Conservation (phyloP, 176 grass and related monocot species). For the Triticum turgidum region DNA sequence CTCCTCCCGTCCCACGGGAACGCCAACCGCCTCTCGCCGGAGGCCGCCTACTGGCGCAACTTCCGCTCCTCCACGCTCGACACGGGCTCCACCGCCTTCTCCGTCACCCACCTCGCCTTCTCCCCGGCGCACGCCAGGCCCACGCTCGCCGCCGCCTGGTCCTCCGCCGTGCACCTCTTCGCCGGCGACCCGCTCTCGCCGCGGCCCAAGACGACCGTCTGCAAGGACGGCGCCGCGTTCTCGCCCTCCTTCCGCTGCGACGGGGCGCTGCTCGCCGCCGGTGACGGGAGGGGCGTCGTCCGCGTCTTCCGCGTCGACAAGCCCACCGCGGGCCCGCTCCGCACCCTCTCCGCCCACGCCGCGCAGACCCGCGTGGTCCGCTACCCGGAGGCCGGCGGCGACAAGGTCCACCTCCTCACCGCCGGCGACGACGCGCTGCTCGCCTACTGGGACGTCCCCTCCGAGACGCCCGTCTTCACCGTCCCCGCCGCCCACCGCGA, state of each 20-base stretch:
- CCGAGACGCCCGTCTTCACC: slow-evolving; percentile 54
- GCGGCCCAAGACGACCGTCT: slow-evolving; percentile 35
- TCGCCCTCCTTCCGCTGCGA: slow-evolving; percentile 92
- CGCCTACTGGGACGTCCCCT: slow-evolving; percentile 85
- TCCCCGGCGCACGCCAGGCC: slow-evolving; percentile 33
- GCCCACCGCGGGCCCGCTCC: slow-evolving; percentile 40
- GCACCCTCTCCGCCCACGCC: slow-evolving; percentile 60
- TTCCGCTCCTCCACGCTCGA: slow-evolving; percentile 71
- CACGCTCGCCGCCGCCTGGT: slow-evolving; percentile 58
- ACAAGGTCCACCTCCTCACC: slow-evolving; percentile 79
- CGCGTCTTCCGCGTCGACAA: slow-evolving; percentile 77
- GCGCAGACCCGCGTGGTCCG: slow-evolving; percentile 62
- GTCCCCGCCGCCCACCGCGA: slow-evolving; percentile 77
- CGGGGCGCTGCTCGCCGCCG: slow-evolving; percentile 71
- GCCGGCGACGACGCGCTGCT: slow-evolving; percentile 80
- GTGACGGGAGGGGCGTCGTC: slow-evolving; percentile 63
- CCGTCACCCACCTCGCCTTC: slow-evolving; percentile 76
- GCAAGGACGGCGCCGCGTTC: slow-evolving; percentile 65
- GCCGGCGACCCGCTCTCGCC: slow-evolving; percentile 34
- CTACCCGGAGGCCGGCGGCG: slow-evolving; percentile 58
- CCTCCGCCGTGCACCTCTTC: slow-evolving; percentile 64
- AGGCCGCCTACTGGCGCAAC: slow-evolving; percentile 66
- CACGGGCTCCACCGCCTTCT: slow-evolving; percentile 36
- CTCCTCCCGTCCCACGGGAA: slow-evolving; percentile 38
- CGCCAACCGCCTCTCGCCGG: slow-evolving; percentile 38